Base-by-base conservation (phyloP, 2,329 filamentous ascomycete species). In the Neopestalotiopsis rosae region DNA sequence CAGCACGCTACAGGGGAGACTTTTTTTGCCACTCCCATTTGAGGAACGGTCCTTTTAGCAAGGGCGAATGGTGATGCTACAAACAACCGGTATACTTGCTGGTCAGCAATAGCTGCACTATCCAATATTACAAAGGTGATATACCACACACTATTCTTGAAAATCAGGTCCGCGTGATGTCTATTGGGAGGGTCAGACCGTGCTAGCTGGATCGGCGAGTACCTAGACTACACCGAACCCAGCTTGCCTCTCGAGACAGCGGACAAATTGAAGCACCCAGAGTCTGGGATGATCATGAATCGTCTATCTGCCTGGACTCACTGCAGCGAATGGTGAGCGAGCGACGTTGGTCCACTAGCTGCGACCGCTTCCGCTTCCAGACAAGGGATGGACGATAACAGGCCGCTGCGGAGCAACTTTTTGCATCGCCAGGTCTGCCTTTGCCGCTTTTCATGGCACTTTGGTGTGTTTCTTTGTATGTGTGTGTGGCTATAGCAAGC, bases 361-460 rank as follows among this genome's bases (percentile, higher is more conserved):
- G 24, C 59, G 59, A 62, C 32, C 59, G 17, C 59, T 40, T 38
- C 32, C 45, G 30, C 59, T 40, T 62, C 34, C 32, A 34, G 32
- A 32, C 32, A 40, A 34, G 59, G 59, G n/a, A 34, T 40, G 59
- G n/a, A 17, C 20, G 59, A 38, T 62, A 34, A 30, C 57, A 59
- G 57, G 57, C 57, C 32, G 59, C 34, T 62, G 38, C 42, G 61
- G 40, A 64, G 61, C 61, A 64, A n/a, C 40, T 64, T 49, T 28
- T n/a, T 24, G n/a, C n/a, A 64, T 20, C 61, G 9, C 42, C 20
- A 20, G 28, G 61, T 17, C 61, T 45, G 38, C 45, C 45, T 52
- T 20, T 20, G 38, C 40, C 40, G 61, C 42, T 38, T 20, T 42
- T 38, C 38, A 24, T 13, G n/a, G 17, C 20, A 12, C 40, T 42